Evolutionary conservation across 352 stramenopile genomes (phyloP).

Genomic region (Phytophthora idaei): DNA sequence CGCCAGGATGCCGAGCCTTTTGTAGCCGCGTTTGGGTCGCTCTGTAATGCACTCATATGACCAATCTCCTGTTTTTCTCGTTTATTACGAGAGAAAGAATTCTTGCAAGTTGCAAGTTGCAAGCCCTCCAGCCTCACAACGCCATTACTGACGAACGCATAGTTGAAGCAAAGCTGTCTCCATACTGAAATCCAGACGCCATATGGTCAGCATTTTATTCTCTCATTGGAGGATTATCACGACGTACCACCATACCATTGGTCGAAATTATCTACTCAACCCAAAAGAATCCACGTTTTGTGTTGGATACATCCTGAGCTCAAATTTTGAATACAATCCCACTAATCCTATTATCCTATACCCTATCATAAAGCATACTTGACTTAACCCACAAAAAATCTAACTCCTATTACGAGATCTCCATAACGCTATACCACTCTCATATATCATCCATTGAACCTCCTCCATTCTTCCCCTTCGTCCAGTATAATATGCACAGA

Average conservation of each 20-base stretch:
- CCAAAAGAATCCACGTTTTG: constrained; percentile 23
- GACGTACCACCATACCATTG: neutral
- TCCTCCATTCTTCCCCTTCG: neutral
- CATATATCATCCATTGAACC: neutral
- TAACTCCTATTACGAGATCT: neutral
- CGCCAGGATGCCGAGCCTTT: neutral
- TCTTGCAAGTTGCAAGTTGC: too few species aligned
- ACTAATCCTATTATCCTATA: neutral
- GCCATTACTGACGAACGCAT: constrained; percentile 5
- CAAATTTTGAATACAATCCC: constrained; percentile 12
- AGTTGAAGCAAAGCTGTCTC: constrained; percentile 19
- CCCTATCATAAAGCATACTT: neutral
- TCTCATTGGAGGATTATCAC: constrained; percentile 4
- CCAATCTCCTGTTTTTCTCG: too few species aligned
- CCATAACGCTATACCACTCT: neutral
- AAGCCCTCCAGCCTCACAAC: neutral
- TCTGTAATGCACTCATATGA: too few species aligned
- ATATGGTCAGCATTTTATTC: constrained; percentile 11
- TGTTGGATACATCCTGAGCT: constrained; percentile 22
- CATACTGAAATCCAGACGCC: constrained; percentile 28
- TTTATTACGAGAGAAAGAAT: too few species aligned
- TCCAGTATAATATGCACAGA: constrained; percentile 27
- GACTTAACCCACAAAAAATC: neutral
- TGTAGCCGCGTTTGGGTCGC: neutral
- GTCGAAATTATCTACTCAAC: neutral